Percentiles rank a stretch among this genome's conserved stretches.
Evolutionary conservation across 139 green algal species (phyloP).

Genomic region (Picochlorum sp.): DNA sequence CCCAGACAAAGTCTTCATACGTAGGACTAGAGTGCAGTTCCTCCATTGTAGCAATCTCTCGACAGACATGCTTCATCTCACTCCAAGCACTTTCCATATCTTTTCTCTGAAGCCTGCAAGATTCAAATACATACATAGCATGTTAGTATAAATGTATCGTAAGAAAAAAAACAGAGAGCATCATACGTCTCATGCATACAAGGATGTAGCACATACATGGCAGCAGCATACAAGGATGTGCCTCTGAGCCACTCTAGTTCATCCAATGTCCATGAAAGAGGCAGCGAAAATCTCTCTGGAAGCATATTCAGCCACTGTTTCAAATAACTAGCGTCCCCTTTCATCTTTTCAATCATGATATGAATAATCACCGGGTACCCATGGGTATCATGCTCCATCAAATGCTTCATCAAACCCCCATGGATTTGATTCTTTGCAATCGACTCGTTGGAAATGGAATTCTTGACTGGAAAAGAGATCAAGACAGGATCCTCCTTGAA

Average conservation of each 20-base stretch:
- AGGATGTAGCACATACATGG: constrained; percentile 11
- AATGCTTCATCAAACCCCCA: background rate
- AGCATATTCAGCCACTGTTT: constrained; percentile 34
- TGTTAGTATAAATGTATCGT: too few relatives aligned
- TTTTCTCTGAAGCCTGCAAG: background rate
- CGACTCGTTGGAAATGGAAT: too few relatives aligned
- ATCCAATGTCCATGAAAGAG: constrained; percentile 30
- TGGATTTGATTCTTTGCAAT: background rate
- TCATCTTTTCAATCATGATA: constrained; percentile 48
- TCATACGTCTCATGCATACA: too few relatives aligned
- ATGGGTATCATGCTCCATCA: constrained; percentile 18
- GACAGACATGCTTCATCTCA: constrained; percentile 28
- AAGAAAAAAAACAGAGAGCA: too few relatives aligned
- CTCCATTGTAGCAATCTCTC: constrained; percentile 16
- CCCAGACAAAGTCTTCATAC: constrained; percentile 66
- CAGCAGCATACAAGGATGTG: constrained; percentile 53
- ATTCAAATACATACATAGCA: constrained; percentile 11
- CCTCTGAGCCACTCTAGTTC: constrained; percentile 60
- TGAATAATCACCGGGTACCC: constrained; percentile 45
- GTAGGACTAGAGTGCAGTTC: constrained; percentile 20
- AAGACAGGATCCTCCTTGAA: too few relatives aligned
- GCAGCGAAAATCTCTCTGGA: constrained; percentile 34
- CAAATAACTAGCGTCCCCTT: background rate
- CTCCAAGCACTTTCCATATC: constrained; percentile 14
- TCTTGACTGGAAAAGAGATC: too few relatives aligned